A percentile compares a stretch with the other conserved stretches of the same genome.
phyloP scores from a whole-genome alignment of 129 eudicot species.

The Calendula officinalis region DNA sequence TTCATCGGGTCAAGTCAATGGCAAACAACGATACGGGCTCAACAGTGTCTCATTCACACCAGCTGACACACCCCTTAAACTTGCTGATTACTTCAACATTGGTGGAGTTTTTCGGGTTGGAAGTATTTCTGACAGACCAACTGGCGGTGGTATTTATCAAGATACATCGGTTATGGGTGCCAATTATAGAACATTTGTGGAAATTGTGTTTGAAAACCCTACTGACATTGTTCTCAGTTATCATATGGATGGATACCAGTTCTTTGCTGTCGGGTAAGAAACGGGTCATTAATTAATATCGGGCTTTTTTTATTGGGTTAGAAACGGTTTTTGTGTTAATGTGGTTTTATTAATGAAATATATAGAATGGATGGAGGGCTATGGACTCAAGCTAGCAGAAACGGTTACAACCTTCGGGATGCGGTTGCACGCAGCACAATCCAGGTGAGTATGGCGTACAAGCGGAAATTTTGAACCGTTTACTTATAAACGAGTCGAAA shows the following conservation, averaged over 20 bases:
- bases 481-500: not conserved
- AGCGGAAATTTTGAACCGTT: not conserved
- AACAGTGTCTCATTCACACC: constrained; percentile 49
- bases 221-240: constrained; percentile 75
- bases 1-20: constrained; percentile 40
- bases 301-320: not conserved
- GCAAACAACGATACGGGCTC: constrained; percentile 48
- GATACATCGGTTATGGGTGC: constrained; percentile 81
- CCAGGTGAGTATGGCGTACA: constrained; percentile 46
- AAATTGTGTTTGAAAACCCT: constrained; percentile 76
- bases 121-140: constrained; percentile 66
- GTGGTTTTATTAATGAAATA: constrained; percentile 3
- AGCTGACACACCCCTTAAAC: constrained; percentile 46
- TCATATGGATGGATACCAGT: constrained; percentile 81
- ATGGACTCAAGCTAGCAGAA: constrained; percentile 73
- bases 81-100: constrained; percentile 65
- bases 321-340: not conserved
- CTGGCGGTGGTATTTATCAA: constrained; percentile 61
- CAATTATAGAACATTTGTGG: constrained; percentile 72
- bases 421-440: constrained; percentile 75
- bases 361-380: constrained; percentile 91
- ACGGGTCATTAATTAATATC: not conserved
- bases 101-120: constrained; percentile 79
- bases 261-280: constrained; percentile 90
- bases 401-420: constrained; percentile 80